Conservation (phyloP, 257 asterid species). For the Solanum stenotomum region DNA sequence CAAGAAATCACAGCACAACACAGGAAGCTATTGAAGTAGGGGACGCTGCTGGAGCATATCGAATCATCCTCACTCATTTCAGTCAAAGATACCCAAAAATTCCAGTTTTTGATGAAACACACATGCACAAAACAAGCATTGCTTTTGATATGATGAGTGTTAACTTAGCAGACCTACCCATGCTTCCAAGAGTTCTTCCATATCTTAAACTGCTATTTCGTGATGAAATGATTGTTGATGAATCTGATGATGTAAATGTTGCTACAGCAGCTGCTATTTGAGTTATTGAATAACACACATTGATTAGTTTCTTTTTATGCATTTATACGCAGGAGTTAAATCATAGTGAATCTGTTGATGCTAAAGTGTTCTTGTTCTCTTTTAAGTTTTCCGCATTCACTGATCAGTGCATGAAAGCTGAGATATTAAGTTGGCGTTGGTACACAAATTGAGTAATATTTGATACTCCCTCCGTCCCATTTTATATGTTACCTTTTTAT, state of each 20-base stretch:
- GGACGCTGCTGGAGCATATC: constrained; percentile 68
- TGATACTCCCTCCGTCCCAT: no score
- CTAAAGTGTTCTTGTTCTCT: background rate
- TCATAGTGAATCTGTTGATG: background rate
- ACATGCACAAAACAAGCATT: constrained; percentile 72
- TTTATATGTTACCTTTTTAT: no score
- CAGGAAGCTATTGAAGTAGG: constrained; percentile 81
- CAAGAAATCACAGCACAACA: constrained; percentile 89
- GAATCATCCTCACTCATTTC: constrained; percentile 81
- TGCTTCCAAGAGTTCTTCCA: constrained; percentile 75
- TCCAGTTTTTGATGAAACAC: constrained; percentile 71
- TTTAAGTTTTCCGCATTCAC: background rate
- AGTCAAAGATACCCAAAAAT: constrained; percentile 97
- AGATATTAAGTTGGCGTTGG: no score
- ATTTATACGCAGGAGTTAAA: background rate
- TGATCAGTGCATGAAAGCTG: no score
- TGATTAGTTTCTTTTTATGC: background rate
- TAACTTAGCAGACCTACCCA: constrained; percentile 72
- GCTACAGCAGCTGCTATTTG: constrained; percentile 24
- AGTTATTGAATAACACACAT: background rate
- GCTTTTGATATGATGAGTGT: constrained; percentile 97
- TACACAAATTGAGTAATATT: no score
- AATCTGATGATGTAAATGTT: constrained; percentile 47
- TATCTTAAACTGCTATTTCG: constrained; percentile 63
- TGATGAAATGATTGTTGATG: constrained; percentile 63